Percentiles rank a stretch among this genome's conserved stretches.
Evolutionary conservation across 495 filamentous ascomycete species (phyloP).

Genomic region (Penicillium manginii): DNA sequence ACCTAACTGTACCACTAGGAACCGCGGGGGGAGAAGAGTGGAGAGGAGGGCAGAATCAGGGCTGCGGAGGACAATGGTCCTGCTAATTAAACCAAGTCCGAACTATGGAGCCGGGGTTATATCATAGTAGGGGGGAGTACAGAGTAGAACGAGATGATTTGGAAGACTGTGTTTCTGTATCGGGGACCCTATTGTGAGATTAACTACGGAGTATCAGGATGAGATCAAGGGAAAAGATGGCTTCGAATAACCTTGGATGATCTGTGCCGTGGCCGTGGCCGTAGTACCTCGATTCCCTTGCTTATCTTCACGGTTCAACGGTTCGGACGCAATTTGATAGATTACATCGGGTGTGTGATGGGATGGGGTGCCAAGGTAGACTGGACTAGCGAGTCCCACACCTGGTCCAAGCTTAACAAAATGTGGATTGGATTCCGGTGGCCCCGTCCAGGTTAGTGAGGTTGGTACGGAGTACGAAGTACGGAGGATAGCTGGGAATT

Average conservation of each 20-base stretch:
- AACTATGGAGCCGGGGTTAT: background rate
- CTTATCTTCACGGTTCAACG: slow-evolving; percentile 8
- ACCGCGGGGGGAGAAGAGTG: background rate
- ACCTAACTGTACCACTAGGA: background rate
- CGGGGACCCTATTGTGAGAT: too few species aligned
- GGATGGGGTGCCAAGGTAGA: background rate
- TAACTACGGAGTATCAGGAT: background rate
- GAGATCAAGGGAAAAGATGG: background rate
- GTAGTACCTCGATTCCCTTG: slow-evolving; percentile 2
- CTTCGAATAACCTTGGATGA: too few species aligned
- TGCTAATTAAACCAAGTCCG: background rate
- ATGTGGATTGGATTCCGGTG: background rate
- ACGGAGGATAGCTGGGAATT: too few species aligned
- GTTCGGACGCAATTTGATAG: background rate
- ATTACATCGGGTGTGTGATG: background rate
- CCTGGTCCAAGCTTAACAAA: slow-evolving; percentile 1
- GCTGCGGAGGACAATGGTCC: background rate
- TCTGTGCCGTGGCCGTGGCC: too few species aligned
- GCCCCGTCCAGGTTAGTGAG: background rate
- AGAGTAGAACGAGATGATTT: background rate
- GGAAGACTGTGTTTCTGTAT: too few species aligned
- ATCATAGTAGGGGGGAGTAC: background rate
- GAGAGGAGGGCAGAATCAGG: background rate
- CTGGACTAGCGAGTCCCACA: background rate
- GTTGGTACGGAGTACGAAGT: too few species aligned